phyloP scores from a whole-genome alignment of 1,139 yeast genomes.

The Maudiozyma humilis region DNA sequence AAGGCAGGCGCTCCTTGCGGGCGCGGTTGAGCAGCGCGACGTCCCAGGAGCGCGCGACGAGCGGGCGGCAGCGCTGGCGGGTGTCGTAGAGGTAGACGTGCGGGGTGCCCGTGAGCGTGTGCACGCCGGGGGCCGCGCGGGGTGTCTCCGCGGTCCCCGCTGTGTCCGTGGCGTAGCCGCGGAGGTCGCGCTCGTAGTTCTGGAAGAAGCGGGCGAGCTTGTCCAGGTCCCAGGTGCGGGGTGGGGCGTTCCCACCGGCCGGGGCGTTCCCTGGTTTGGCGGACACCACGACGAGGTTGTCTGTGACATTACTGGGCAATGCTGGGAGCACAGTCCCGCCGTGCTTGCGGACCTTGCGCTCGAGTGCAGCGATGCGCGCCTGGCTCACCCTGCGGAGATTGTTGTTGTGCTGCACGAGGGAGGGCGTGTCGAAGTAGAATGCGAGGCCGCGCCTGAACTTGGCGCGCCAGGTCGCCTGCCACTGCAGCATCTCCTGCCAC shows the following conservation, averaged over 20 bases:
- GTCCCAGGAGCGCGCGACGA: slow-evolving; percentile 70
- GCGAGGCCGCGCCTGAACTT: slow-evolving; percentile 55
- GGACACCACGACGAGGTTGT: no score
- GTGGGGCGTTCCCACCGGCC: no score
- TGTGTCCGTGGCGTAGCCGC: background rate
- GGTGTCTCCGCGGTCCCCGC: background rate
- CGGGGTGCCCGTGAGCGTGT: slow-evolving; percentile 29
- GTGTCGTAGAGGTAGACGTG: slow-evolving; percentile 72
- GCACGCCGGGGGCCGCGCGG: background rate
- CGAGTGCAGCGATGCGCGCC: slow-evolving; percentile 42
- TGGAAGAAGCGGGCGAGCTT: slow-evolving; percentile 69
- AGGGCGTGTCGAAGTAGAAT: slow-evolving; percentile 61
- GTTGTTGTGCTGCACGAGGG: slow-evolving; percentile 40
- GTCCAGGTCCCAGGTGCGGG: slow-evolving; percentile 76
- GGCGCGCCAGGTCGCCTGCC: slow-evolving; percentile 73
- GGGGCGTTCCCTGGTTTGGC: background rate
- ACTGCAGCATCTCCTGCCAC: slow-evolving; percentile 21
- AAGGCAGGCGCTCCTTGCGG: slow-evolving; percentile 27
- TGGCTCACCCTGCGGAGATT: slow-evolving; percentile 40
- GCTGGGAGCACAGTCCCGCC: slow-evolving; percentile 38
- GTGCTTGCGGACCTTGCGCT: slow-evolving; percentile 32
- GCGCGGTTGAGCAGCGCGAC: slow-evolving; percentile 15
- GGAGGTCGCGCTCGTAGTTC: slow-evolving; percentile 46
- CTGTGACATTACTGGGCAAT: no score
- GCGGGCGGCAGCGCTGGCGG: slow-evolving; percentile 63